Conservation (phyloP, 179 eudicot genomes). For the Silene coronaria region DNA sequence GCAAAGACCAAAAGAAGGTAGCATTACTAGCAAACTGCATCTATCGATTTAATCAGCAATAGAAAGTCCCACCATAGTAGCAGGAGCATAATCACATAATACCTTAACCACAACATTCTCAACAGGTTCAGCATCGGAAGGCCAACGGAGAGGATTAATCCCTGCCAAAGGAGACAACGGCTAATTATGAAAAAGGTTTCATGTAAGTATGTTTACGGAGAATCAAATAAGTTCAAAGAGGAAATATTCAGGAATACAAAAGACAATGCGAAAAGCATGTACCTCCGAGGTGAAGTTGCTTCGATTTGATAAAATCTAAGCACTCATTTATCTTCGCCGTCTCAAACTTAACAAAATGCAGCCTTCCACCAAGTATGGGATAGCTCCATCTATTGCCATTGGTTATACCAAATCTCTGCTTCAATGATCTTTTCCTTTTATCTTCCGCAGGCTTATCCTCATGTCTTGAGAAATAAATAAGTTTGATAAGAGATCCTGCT, state of each 20-base stretch:
- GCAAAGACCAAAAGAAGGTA: not conserved
- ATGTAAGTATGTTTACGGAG: not conserved
- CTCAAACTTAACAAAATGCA: constrained; percentile 97
- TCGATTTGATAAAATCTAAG: constrained; percentile 85
- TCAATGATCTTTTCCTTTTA: constrained; percentile 58
- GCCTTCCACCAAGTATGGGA: constrained; percentile 95
- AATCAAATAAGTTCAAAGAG: not conserved
- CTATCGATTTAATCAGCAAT: not conserved
- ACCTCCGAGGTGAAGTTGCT: constrained; percentile 95
- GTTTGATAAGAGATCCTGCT: constrained; percentile 88
- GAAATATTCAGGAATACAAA: not conserved
- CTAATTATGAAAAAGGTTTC: not conserved
- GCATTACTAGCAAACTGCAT: not conserved
- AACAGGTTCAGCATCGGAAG: constrained; percentile 37
- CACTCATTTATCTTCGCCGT: constrained; percentile 80
- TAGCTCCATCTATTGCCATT: constrained; percentile 72
- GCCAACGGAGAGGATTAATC: constrained; percentile 62
- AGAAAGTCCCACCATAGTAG: not conserved
- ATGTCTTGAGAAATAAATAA: constrained; percentile 91
- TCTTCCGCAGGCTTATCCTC: constrained; percentile 65
- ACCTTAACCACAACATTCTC: constrained; percentile 92
- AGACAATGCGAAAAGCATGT: constrained; percentile 6
- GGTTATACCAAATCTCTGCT: constrained; percentile 56
- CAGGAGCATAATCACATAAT: not conserved
- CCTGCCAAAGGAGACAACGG: constrained; percentile 34